Evolutionary conservation across 768 basidiomycete species (phyloP).

Genomic region (Hericium coralloides): DNA sequence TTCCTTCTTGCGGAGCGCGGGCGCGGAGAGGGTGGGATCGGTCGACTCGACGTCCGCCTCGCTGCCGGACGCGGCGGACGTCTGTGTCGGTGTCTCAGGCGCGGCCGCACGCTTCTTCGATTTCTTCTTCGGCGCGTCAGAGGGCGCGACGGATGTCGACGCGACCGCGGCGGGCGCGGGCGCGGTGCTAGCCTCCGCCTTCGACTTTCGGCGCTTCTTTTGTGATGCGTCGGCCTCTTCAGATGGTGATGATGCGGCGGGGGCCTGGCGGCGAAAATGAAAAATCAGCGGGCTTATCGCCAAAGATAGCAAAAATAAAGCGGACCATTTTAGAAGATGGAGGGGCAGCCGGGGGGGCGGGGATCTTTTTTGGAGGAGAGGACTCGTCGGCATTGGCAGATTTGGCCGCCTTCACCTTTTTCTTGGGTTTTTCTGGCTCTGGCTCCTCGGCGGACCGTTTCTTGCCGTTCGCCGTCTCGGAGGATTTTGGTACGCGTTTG

Average conservation of each 20-base stretch:
- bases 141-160: neutral
- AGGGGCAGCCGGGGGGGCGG: neutral
- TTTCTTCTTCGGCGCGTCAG: neutral
- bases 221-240: neutral
- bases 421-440: slow-evolving; percentile 21
- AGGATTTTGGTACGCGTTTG: slow-evolving; percentile 5
- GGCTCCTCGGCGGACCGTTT: slow-evolving; percentile 28
- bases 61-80: slow-evolving; percentile 1
- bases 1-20: neutral
- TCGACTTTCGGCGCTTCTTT: neutral
- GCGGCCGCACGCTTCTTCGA: neutral
- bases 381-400: neutral
- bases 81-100: neutral
- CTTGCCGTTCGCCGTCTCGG: slow-evolving; percentile 16
- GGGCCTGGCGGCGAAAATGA: too few relatives aligned
- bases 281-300: too few relatives aligned
- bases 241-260: neutral
- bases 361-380: neutral
- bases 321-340: neutral
- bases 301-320: too few relatives aligned
- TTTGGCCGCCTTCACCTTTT: neutral
- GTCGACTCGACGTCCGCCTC: slow-evolving; percentile 6
- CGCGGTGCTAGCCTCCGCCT: neutral
- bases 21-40: neutral
- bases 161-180: neutral